Percentiles rank a stretch among this genome's conserved stretches.
Conservation (phyloP, 2,329 filamentous ascomycete genomes). For the Phoma sp. region DNA sequence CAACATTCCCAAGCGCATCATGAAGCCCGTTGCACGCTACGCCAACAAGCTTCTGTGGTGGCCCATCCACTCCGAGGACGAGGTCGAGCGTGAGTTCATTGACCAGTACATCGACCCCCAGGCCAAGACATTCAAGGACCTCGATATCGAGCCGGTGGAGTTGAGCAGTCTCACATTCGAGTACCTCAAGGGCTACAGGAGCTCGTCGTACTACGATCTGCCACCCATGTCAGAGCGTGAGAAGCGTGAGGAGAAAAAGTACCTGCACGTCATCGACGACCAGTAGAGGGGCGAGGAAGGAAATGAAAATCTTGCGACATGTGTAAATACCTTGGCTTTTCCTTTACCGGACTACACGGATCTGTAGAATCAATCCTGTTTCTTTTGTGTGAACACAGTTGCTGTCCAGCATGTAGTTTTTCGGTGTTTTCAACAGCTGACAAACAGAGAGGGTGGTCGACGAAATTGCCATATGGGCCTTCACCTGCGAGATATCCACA, state of each 20-base stretch:
- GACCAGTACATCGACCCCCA: conserved; percentile 89
- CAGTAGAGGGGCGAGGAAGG: conserved; percentile 34
- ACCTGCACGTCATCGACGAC: conserved; percentile 75
- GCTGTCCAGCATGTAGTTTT: too few species aligned
- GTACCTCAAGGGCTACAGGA: conserved; percentile 93
- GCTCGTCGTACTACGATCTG: conserved; percentile 86
- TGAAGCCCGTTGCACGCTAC: conserved; percentile 76
- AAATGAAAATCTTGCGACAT: conserved; percentile 20
- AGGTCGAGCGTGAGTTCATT: conserved; percentile 90
- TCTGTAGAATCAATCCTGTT: conserved; percentile 35
- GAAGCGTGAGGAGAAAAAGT: conserved; percentile 94
- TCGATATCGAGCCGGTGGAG: conserved; percentile 88
- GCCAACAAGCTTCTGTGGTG: conserved; percentile 90
- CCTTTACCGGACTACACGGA: conserved; percentile 24
- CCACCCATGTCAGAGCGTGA: conserved; percentile 94
- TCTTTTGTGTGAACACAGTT: conserved; percentile 16
- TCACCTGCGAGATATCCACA: too few species aligned
- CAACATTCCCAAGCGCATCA: conserved; percentile 81
- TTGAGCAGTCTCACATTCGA: conserved; percentile 88
- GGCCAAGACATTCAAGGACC: conserved; percentile 94
- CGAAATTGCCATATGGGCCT: too few species aligned
- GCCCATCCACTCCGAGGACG: conserved; percentile 80
- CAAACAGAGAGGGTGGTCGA: too few species aligned
- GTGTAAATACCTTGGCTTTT: conserved; percentile 38
- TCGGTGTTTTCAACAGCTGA: too few species aligned